These are phyloP conservation scores for Tetrapisispora phaffii DNA, from an alignment of 805 yeast genomes.

Conservation along the genomic window DNA sequence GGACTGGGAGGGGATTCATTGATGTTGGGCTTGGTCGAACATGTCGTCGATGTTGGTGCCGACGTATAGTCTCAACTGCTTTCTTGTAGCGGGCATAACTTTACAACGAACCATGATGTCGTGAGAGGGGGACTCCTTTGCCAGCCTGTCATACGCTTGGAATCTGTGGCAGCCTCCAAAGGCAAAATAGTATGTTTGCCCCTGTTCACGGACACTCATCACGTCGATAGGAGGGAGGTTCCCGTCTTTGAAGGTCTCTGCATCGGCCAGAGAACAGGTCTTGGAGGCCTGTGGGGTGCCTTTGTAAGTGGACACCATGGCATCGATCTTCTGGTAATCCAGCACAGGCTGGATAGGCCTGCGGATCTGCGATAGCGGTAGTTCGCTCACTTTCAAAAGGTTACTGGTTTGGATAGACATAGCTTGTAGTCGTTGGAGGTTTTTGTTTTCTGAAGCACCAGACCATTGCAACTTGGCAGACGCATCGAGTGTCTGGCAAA, in stretches of 20 bases:
- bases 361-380: constrained; percentile 58
- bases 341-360: constrained; percentile 83
- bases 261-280: constrained; percentile 42
- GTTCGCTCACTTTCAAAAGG: constrained; percentile 40
- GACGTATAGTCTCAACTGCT: constrained; percentile 55
- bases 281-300: constrained; percentile 56
- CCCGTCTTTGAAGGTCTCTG: constrained; percentile 33
- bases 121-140: constrained; percentile 28
- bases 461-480: no score
- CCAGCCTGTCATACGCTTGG: constrained; percentile 64
- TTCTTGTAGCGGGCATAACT: constrained; percentile 63
- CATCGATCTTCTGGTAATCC: constrained; percentile 60
- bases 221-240: constrained; percentile 80
- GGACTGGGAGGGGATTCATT: not conserved
- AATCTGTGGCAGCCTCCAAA: constrained; percentile 89
- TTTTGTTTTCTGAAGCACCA: no score
- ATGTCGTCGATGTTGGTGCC: constrained; percentile 39
- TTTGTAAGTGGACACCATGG: constrained; percentile 64
- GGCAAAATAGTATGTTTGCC: constrained; percentile 58
- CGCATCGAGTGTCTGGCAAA: no score
- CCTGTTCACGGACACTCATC: constrained; percentile 52
- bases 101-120: constrained; percentile 53
- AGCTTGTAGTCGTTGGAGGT: no score
- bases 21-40: constrained; percentile 6
- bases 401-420: constrained; percentile 66